A percentile compares a stretch with the other conserved stretches of the same genome.
phyloP scores from a whole-genome alignment of 345 rosid species.

The Salix dunnii region DNA sequence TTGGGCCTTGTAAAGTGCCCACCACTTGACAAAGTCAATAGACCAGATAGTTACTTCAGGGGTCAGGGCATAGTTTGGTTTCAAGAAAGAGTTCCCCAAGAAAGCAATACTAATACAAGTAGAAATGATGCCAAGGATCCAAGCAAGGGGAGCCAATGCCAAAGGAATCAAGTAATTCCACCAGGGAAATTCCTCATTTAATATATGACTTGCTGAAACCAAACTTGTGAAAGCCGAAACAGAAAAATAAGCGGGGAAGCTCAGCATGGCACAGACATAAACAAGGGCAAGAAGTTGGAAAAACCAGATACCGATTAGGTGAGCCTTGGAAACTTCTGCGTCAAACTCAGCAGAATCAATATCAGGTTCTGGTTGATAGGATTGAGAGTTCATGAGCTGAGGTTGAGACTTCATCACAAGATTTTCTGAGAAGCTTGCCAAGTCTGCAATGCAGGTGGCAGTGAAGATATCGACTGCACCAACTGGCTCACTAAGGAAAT shows the following conservation, averaged over 20 bases:
- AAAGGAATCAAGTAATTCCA: slow-evolving; percentile 25
- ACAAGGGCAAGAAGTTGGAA: slow-evolving; percentile 49
- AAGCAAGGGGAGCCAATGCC: slow-evolving; percentile 55
- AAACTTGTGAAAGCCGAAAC: slow-evolving; percentile 39
- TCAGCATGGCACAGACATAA: slow-evolving; percentile 38
- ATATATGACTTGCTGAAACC: slow-evolving; percentile 20
- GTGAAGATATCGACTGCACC: slow-evolving; percentile 74
- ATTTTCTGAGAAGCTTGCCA: slow-evolving; percentile 58
- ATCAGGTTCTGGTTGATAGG: slow-evolving; percentile 31
- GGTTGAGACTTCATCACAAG: slow-evolving; percentile 48
- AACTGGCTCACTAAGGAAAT: slow-evolving; percentile 56
- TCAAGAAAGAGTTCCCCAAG: slow-evolving; percentile 56
- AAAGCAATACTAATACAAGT: slow-evolving; percentile 41
- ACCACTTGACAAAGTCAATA: slow-evolving; percentile 57
- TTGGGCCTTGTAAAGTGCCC: slow-evolving; percentile 67
- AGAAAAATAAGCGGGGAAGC: slow-evolving; percentile 52
- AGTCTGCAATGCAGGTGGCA: slow-evolving; percentile 55
- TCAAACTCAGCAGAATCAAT: slow-evolving; percentile 25
- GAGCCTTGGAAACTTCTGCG: slow-evolving; percentile 37
- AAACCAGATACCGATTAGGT: slow-evolving; percentile 35
- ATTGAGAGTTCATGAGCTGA: slow-evolving; percentile 24
- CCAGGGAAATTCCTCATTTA: slow-evolving; percentile 23
- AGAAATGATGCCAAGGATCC: slow-evolving; percentile 53
- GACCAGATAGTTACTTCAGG: slow-evolving; percentile 58
- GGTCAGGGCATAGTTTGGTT: slow-evolving; percentile 46